These are phyloP conservation scores for Cruciata laevipes DNA, from an alignment of 257 asterid species.

Conservation along the genomic window DNA sequence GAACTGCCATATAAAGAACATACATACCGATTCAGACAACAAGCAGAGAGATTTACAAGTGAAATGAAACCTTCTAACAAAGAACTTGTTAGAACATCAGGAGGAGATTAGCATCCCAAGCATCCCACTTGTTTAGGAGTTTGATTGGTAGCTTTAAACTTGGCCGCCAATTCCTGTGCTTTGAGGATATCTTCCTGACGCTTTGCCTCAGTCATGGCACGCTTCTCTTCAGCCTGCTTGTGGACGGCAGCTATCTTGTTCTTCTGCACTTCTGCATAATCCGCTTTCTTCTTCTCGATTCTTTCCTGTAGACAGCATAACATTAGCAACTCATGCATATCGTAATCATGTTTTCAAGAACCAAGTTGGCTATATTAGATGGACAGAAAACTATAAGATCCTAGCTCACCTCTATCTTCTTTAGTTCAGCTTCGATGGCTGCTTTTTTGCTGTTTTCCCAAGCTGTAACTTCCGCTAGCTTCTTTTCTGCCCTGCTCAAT, in stretches of 20 bases:
- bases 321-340: background rate
- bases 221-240: constrained; percentile 74
- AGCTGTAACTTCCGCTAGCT: constrained; percentile 51
- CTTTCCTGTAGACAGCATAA: constrained; percentile 39
- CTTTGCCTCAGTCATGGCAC: constrained; percentile 49
- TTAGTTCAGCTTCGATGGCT: constrained; percentile 51
- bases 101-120: constrained; percentile 33
- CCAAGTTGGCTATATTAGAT: background rate
- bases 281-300: constrained; percentile 65
- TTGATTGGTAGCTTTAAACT: constrained; percentile 53
- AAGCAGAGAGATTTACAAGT: constrained; percentile 5
- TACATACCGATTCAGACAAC: constrained; percentile 13
- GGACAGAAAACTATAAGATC: background rate
- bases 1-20: constrained; percentile 1
- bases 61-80: constrained; percentile 16
- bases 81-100: background rate
- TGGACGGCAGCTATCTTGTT: constrained; percentile 67
- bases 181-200: constrained; percentile 57
- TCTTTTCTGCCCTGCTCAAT: constrained; percentile 59
- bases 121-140: constrained; percentile 62
- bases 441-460: constrained; percentile 87
- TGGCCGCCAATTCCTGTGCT: constrained; percentile 60
- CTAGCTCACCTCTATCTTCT: constrained; percentile 58
- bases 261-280: constrained; percentile 50
- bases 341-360: background rate